phyloP scores from a whole-genome alignment of 2,329 filamentous ascomycete species.

The Mycocentrospora acerina region DNA sequence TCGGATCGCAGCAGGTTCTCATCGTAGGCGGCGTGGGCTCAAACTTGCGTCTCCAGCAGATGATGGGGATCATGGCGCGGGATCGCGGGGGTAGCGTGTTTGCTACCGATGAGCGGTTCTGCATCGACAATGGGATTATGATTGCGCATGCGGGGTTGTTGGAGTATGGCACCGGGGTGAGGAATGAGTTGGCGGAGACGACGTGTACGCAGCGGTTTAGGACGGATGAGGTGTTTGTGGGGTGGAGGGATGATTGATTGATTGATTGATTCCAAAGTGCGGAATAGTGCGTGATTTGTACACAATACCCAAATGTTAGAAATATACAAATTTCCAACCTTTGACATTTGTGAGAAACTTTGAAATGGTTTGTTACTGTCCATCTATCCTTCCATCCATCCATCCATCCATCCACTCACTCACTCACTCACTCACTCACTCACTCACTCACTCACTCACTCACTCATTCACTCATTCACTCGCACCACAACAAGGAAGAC shows the following conservation, averaged over 20 bases:
- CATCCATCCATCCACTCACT: no score
- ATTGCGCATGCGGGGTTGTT: constrained; percentile 94
- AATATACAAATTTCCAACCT: no score
- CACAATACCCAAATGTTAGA: constrained; percentile 15
- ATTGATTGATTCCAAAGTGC: neutral
- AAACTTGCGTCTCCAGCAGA: constrained; percentile 90
- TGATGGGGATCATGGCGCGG: constrained; percentile 96
- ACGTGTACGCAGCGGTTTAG: constrained; percentile 62
- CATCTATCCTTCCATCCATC: no score
- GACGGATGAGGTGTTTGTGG: constrained; percentile 53
- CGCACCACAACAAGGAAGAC: no score
- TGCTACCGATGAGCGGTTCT: constrained; percentile 95
- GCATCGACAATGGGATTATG: constrained; percentile 99
- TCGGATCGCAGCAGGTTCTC: constrained; percentile 84
- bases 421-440: no score
- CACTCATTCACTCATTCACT: no score
- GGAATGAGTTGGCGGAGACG: constrained; percentile 74
- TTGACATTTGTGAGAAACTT: no score
- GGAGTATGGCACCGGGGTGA: constrained; percentile 79
- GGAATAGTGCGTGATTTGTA: no score
- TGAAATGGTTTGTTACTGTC: no score
- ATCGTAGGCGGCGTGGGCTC: constrained; percentile 96
- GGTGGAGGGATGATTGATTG: constrained; percentile 50
- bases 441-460: no score
- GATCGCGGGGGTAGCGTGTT: constrained; percentile 89